Percentiles rank a stretch among this genome's conserved stretches.
Evolutionary conservation across 805 yeast species (phyloP).

Genomic region (Jamesozyma rosinii): DNA sequence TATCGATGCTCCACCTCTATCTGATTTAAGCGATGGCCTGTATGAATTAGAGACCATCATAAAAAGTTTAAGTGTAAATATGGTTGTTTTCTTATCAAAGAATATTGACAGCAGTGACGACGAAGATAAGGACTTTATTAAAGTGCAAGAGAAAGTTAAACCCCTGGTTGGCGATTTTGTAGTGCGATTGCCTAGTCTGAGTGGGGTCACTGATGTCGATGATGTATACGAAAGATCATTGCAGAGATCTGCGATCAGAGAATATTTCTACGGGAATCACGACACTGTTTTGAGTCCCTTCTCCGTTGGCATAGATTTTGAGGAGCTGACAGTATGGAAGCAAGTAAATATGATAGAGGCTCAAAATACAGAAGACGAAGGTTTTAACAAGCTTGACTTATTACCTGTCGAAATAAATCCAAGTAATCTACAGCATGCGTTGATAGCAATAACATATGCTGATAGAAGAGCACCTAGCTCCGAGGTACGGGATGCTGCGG

Average conservation of each 20-base stretch:
- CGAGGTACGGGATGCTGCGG: slow-evolving; percentile 44
- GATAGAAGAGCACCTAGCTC: slow-evolving; percentile 39
- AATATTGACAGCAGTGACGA: slow-evolving; percentile 5
- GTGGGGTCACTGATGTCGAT: slow-evolving; percentile 70
- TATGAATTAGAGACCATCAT: slow-evolving; percentile 14
- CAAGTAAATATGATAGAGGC: slow-evolving; percentile 35
- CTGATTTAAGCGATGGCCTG: slow-evolving; percentile 12
- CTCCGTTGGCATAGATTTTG: slow-evolving; percentile 63
- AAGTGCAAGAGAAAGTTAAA: slow-evolving; percentile 9
- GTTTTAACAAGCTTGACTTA: slow-evolving; percentile 24
- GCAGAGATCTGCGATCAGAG: slow-evolving; percentile 72
- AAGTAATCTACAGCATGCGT: slow-evolving; percentile 59
- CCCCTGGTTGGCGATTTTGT: slow-evolving; percentile 13
- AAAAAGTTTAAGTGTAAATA: slow-evolving; percentile 16
- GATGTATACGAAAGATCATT: slow-evolving; percentile 56
- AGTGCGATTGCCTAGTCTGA: slow-evolving; percentile 58
- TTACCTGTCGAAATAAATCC: slow-evolving; percentile 38
- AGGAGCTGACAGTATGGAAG: slow-evolving; percentile 52
- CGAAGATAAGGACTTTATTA: slow-evolving; percentile 10
- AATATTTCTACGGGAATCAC: slow-evolving; percentile 79
- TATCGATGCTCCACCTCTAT: slow-evolving; percentile 25
- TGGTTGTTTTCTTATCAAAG: slow-evolving; percentile 14
- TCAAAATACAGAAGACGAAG: slow-evolving; percentile 6
- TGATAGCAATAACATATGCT: slow-evolving; percentile 57
- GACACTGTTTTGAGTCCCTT: slow-evolving; percentile 70